Evolutionary conservation across 768 basidiomycete species (phyloP).

Genomic region (Chalciporus chontae): DNA sequence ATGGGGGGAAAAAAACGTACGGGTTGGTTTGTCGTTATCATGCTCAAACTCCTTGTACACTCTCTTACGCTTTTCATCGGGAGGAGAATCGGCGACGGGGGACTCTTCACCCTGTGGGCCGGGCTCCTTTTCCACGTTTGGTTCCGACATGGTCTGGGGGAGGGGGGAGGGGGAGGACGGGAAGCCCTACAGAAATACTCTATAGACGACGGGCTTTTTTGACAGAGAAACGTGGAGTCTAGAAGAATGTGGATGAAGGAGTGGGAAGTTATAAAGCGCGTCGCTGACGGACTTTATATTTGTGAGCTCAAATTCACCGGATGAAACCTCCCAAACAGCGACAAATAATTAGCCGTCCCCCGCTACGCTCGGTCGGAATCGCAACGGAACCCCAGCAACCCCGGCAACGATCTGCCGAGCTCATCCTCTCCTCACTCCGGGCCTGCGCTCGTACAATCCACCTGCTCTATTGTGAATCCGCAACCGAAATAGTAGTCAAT

Average conservation of each 20-base stretch:
- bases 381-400: slow-evolving; percentile 23
- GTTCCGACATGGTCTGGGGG: slow-evolving; percentile 26
- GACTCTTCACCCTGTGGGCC: slow-evolving; percentile 53
- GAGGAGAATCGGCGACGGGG: slow-evolving; percentile 24
- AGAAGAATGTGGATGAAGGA: slow-evolving; percentile 22
- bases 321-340: slow-evolving; percentile 24
- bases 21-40: slow-evolving; percentile 62
- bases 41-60: slow-evolving; percentile 87
- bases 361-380: slow-evolving; percentile 21
- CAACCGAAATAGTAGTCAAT: too few relatives aligned
- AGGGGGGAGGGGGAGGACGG: slow-evolving; percentile 3
- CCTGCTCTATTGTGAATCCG: too few relatives aligned
- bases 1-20: slow-evolving; percentile 45
- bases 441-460: too few relatives aligned
- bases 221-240: slow-evolving; percentile 4
- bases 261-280: slow-evolving; percentile 30
- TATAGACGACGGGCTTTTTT: slow-evolving; percentile 22
- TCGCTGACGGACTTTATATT: slow-evolving; percentile 35
- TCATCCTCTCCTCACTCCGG: too few relatives aligned
- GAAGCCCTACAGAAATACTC: slow-evolving; percentile 28
- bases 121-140: slow-evolving; percentile 63
- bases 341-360: slow-evolving; percentile 19
- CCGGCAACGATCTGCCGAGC: slow-evolving; percentile 19
- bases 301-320: slow-evolving; percentile 22
- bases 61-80: slow-evolving; percentile 55